Percentiles rank a stretch among this genome's conserved stretches.
Conservation (phyloP, 176 grass and related monocot genomes). For the Phragmites australis region DNA sequence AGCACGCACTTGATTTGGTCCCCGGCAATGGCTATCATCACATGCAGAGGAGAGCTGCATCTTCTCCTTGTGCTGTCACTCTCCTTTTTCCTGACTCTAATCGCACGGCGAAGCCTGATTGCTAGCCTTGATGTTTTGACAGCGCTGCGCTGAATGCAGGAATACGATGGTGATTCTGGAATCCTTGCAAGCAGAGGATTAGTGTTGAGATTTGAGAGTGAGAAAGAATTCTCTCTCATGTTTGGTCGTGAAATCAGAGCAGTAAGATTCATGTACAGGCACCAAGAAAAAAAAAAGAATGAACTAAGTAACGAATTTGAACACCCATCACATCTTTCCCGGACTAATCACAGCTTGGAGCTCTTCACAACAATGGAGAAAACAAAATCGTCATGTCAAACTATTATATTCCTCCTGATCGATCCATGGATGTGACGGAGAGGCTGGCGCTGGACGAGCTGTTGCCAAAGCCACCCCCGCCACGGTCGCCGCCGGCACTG, state of each 20-base stretch:
- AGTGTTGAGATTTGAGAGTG: neutral
- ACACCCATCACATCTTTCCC: neutral
- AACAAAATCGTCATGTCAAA: neutral
- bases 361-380: neutral
- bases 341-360: slow-evolving; percentile 42
- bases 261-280: slow-evolving; percentile 32
- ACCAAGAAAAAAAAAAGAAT: slow-evolving; percentile 18
- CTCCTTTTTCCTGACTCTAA: too few species aligned
- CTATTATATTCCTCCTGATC: neutral
- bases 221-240: neutral
- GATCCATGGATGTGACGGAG: slow-evolving; percentile 62
- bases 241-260: neutral
- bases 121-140: too few species aligned
- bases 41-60: too few species aligned
- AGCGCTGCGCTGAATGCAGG: too few species aligned
- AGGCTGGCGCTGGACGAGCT: slow-evolving; percentile 63
- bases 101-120: too few species aligned
- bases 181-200: neutral
- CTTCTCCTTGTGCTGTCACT: too few species aligned
- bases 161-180: too few species aligned
- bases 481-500: neutral
- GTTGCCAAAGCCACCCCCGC: slow-evolving; percentile 13
- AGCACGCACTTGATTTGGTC: too few species aligned
- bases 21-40: too few species aligned
- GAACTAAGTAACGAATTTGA: slow-evolving; percentile 40